phyloP scores from a whole-genome alignment of 148 eudicot species.

The Oxyria digyna region DNA sequence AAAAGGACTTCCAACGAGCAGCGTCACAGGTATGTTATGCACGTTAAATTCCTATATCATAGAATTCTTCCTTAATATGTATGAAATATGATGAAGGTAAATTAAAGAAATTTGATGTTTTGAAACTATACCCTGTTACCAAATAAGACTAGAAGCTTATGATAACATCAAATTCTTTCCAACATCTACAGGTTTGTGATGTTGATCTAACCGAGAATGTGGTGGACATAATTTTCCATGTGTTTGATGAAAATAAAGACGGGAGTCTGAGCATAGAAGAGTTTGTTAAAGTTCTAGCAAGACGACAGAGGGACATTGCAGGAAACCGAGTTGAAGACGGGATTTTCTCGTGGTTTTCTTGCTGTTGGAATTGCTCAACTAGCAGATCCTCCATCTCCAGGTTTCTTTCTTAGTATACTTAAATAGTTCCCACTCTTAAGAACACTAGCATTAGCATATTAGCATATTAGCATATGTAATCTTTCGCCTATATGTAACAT shows the following conservation, averaged over 20 bases:
- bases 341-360: conserved; percentile 25
- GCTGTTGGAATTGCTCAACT: conserved; percentile 33
- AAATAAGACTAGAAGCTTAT: too few relatives aligned
- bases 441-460: background rate
- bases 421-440: too few relatives aligned
- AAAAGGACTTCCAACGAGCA: conserved; percentile 51
- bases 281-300: conserved; percentile 40
- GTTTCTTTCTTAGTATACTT: background rate
- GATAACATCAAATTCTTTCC: too few relatives aligned
- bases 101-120: too few relatives aligned
- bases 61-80: background rate
- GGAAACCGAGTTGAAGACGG: conserved; percentile 27
- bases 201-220: conserved; percentile 38
- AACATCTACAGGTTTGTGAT: conserved; percentile 29
- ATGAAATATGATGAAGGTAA: background rate
- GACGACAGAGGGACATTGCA: conserved; percentile 40
- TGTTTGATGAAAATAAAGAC: conserved; percentile 49
- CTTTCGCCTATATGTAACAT: background rate
- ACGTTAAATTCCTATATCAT: too few relatives aligned
- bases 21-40: conserved; percentile 43
- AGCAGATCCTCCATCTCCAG: conserved; percentile 15
- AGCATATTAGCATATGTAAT: background rate
- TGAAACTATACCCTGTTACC: too few relatives aligned
- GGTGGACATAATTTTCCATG: conserved; percentile 42
- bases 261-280: conserved; percentile 41